Evolutionary conservation across 2,329 filamentous ascomycete genomes (phyloP).

Genomic region (Penicillium vulpinum): DNA sequence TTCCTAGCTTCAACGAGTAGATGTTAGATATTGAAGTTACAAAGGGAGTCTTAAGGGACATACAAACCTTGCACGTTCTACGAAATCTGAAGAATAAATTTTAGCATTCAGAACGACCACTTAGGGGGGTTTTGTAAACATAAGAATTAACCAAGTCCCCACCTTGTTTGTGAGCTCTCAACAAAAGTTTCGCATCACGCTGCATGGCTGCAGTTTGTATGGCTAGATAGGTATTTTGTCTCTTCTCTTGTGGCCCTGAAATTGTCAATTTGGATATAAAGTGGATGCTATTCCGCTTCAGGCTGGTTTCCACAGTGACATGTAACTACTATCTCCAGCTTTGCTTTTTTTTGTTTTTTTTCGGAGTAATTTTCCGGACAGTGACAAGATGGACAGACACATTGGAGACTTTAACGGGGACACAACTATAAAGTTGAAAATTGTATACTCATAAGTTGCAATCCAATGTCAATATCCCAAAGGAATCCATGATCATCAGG

Average conservation of each 20-base stretch:
- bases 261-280: neutral
- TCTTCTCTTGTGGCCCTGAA: too few relatives aligned
- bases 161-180: neutral
- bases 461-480: neutral
- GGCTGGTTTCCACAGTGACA: neutral
- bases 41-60: too few relatives aligned
- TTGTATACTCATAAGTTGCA: neutral
- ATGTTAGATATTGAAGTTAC: too few relatives aligned
- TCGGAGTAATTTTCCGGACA: neutral
- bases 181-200: neutral
- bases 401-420: neutral
- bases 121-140: neutral
- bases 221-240: too few relatives aligned
- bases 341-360: neutral
- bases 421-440: neutral
- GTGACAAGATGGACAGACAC: neutral
- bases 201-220: neutral
- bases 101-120: neutral
- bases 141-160: neutral
- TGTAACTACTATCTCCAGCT: too few relatives aligned
- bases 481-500: neutral
- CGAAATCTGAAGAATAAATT: too few relatives aligned
- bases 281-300: neutral
- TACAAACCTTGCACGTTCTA: too few relatives aligned
- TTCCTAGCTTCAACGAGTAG: too few relatives aligned